Evolutionary conservation across 257 asterid species (phyloP).

Genomic region (Handroanthus guayacan): DNA sequence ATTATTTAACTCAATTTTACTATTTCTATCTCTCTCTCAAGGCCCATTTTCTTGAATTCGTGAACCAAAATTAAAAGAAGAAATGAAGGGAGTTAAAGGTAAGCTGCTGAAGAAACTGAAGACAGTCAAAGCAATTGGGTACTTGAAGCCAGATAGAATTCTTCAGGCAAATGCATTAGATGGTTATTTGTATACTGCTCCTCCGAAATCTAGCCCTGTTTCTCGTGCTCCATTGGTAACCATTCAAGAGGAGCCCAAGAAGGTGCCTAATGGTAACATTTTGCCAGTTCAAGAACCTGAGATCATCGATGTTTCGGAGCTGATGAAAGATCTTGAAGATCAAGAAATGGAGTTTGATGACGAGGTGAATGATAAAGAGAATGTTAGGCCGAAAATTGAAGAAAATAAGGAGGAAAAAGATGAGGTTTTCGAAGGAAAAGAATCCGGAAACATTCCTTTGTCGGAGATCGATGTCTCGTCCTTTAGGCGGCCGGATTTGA

Average conservation of each 20-base stretch:
- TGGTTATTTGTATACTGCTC: slow-evolving; percentile 54
- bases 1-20: slow-evolving; percentile 27
- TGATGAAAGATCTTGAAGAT: slow-evolving; percentile 78
- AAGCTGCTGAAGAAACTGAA: slow-evolving; percentile 78
- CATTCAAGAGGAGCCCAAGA: slow-evolving; percentile 47
- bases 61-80: not conserved
- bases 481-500: slow-evolving; percentile 70
- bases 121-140: slow-evolving; percentile 79
- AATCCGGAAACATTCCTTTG: slow-evolving; percentile 37
- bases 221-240: slow-evolving; percentile 45
- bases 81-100: slow-evolving; percentile 84
- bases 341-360: slow-evolving; percentile 48
- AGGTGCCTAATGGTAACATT: slow-evolving; percentile 24
- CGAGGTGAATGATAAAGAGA: slow-evolving; percentile 67
- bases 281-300: slow-evolving; percentile 55
- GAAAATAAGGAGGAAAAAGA: slow-evolving; percentile 34
- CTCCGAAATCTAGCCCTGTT: slow-evolving; percentile 37
- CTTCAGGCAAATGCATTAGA: slow-evolving; percentile 68
- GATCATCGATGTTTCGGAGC: slow-evolving; percentile 66
- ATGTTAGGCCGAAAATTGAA: slow-evolving; percentile 33
- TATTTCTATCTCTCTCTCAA: not conserved
- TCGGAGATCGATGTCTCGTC: slow-evolving; percentile 48
- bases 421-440: slow-evolving; percentile 37
- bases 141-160: slow-evolving; percentile 70
- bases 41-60: slow-evolving; percentile 24